A percentile compares a stretch with the other conserved stretches of the same genome.
Conservation (phyloP, 73 alveolate genomes). For the Blepharisma stoltei region DNA sequence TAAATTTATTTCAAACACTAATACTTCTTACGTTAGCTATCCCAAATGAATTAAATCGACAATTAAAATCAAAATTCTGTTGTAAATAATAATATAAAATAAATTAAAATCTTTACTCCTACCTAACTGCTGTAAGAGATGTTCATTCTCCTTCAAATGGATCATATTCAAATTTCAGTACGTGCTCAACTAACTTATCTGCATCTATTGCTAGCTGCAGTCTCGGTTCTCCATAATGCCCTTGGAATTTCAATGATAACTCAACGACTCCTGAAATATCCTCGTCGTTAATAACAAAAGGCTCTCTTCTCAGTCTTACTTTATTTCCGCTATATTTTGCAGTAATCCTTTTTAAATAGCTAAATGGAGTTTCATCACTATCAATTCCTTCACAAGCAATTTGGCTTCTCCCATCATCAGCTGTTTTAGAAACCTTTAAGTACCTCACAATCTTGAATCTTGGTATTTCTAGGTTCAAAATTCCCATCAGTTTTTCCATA, state of each 20-base stretch:
- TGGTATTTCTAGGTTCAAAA: slow-evolving; percentile 10
- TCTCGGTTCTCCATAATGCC: slow-evolving; percentile 24
- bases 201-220: neutral
- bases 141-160: slow-evolving; percentile 3
- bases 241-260: neutral
- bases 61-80: too few species aligned
- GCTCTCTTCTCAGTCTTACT: neutral
- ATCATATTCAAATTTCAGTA: neutral
- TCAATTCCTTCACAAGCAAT: slow-evolving; percentile 41
- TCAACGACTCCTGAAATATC: neutral
- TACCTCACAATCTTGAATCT: neutral
- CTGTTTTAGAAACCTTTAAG: neutral
- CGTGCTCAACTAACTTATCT: neutral
- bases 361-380: slow-evolving; percentile 31
- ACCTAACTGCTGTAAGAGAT: too few species aligned
- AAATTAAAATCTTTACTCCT: too few species aligned
- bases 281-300: neutral
- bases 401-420: slow-evolving; percentile 26
- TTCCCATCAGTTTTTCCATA: neutral
- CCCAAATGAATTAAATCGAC: too few species aligned
- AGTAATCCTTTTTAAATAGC: slow-evolving; percentile 32
- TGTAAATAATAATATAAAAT: too few species aligned
- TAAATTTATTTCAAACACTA: too few species aligned
- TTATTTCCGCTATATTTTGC: too few species aligned
- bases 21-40: too few species aligned